These are phyloP conservation scores for Aspergillus sp. DNA, from an alignment of 2,329 filamentous ascomycete genomes.

Conservation along the genomic window DNA sequence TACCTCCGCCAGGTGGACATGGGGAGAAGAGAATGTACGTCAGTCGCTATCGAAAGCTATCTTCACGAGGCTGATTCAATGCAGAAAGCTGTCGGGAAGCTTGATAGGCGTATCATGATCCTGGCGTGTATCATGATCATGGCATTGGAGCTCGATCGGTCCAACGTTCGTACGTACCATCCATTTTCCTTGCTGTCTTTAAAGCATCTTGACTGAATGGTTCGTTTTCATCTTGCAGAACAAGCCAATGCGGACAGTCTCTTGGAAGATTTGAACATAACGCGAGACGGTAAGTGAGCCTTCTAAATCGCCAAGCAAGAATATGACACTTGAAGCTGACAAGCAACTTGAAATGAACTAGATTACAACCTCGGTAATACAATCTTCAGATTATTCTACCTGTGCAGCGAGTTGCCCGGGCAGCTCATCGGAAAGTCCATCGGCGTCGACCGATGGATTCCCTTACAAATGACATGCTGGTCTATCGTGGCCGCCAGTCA, in stretches of 20 bases:
- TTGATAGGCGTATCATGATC: slow-evolving; percentile 25
- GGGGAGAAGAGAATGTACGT: slow-evolving; percentile 19
- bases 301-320: background rate
- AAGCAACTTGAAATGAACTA: background rate
- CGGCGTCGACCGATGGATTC: slow-evolving; percentile 57
- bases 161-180: slow-evolving; percentile 45
- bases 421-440: slow-evolving; percentile 57
- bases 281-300: slow-evolving; percentile 21
- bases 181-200: no score
- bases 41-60: background rate
- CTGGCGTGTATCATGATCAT: slow-evolving; percentile 57
- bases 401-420: slow-evolving; percentile 55
- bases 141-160: slow-evolving; percentile 58
- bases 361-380: slow-evolving; percentile 49
- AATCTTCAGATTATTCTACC: slow-evolving; percentile 55
- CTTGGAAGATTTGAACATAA: slow-evolving; percentile 38
- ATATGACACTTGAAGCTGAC: background rate
- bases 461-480: slow-evolving; percentile 50
- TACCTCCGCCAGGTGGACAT: slow-evolving; percentile 20
- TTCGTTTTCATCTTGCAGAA: background rate
- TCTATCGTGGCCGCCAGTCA: slow-evolving; percentile 40
- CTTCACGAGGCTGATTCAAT: background rate
- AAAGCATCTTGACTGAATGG: slow-evolving; percentile 10
- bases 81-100: slow-evolving; percentile 14
- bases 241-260: slow-evolving; percentile 60